Percentiles rank a stretch among this genome's conserved stretches.
These are phyloP conservation scores for Pichia cactophila DNA, from an alignment of 1,139 yeast species.

Conservation along the genomic window DNA sequence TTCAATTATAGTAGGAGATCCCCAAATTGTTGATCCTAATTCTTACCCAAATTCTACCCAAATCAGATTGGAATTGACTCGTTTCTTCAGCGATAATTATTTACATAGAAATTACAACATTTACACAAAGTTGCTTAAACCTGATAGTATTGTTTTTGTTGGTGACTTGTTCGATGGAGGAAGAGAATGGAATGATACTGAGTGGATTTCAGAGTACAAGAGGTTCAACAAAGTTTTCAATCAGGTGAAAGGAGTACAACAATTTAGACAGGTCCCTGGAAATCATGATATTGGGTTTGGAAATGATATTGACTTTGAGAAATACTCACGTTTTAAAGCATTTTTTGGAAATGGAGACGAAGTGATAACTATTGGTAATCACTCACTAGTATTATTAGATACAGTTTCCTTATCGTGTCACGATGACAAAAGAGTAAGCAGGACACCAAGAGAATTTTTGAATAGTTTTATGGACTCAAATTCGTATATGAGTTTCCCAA, in stretches of 20 bases:
- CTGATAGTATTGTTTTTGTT: conserved; percentile 69
- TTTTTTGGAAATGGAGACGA: conserved; percentile 67
- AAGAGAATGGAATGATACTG: conserved; percentile 66
- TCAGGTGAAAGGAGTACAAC: conserved; percentile 35
- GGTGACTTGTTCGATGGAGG: conserved; percentile 98
- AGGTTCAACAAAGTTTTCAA: conserved; percentile 64
- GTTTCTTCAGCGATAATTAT: conserved; percentile 59
- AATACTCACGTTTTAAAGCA: conserved; percentile 55
- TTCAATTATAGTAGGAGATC: conserved; percentile 63
- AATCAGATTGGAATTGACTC: conserved; percentile 39
- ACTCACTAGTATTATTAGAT: conserved; percentile 69
- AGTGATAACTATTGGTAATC: conserved; percentile 57
- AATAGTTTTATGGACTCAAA: conserved; percentile 24
- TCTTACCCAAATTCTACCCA: conserved; percentile 56
- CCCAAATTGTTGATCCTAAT: conserved; percentile 50
- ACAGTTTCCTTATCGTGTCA: conserved; percentile 67
- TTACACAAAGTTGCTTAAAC: conserved; percentile 53
- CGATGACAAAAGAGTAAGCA: conserved; percentile 34
- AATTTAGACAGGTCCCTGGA: conserved; percentile 63
- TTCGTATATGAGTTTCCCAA: conserved; percentile 39
- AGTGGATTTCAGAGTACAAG: conserved; percentile 66
- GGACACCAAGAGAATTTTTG: conserved; percentile 37
- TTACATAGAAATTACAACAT: conserved; percentile 68
- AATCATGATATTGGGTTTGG: conserved; percentile 96
- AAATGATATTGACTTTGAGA: conserved; percentile 45